Evolutionary conservation across 2,329 filamentous ascomycete genomes (phyloP).

Genomic region (Pestalotiopsis sp.): DNA sequence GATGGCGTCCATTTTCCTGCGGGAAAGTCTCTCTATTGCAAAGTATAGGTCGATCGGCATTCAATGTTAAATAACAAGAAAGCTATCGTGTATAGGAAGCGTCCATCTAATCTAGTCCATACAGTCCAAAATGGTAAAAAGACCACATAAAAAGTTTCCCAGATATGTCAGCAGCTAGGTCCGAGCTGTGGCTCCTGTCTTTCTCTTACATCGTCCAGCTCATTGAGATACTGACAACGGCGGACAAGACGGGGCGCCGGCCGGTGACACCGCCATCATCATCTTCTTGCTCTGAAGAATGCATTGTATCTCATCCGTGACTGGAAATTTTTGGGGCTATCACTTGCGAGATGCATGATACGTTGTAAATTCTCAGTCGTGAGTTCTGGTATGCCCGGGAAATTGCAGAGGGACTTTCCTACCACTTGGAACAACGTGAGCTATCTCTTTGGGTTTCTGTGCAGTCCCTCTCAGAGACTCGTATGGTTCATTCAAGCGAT

Average conservation of each 20-base stretch:
- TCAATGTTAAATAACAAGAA: neutral
- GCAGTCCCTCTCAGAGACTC: too few relatives aligned
- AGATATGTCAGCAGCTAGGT: neutral
- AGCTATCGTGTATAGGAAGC: neutral
- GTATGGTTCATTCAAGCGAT: too few relatives aligned
- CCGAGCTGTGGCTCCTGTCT: neutral
- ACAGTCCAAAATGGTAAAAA: neutral
- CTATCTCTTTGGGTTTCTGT: neutral
- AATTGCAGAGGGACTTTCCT: conserved; percentile 10
- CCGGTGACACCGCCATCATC: too few relatives aligned
- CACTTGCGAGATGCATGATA: too few relatives aligned
- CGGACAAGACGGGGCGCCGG: too few relatives aligned
- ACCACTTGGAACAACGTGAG: too few relatives aligned
- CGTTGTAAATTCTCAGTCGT: neutral
- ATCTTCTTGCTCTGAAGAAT: too few relatives aligned
- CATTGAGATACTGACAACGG: neutral
- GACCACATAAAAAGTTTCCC: neutral
- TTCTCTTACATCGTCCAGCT: neutral
- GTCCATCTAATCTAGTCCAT: neutral
- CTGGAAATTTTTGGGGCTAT: too few relatives aligned
- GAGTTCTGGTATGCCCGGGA: neutral
- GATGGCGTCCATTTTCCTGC: neutral
- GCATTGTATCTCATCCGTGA: too few relatives aligned
- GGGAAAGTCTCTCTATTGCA: neutral
- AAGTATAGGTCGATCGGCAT: neutral